Evolutionary conservation across 1,284 basidiomycete genomes (phyloP), one percentile per base, ranked within the genome.

Genomic region (Cutaneotrichosporon daszewskae): DNA sequence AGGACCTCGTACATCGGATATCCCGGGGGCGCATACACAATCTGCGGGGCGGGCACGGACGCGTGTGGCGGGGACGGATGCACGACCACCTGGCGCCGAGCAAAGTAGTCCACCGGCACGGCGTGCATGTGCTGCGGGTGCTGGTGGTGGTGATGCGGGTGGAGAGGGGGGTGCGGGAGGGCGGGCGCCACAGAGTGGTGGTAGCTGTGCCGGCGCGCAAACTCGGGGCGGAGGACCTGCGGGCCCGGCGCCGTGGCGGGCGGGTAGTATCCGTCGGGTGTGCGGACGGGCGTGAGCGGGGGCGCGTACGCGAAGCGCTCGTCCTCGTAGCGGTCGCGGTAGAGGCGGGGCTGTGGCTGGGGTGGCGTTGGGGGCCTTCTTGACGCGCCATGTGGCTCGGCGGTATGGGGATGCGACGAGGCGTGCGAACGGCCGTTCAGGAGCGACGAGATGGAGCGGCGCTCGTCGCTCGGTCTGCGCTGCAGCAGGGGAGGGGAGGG

Each of bases 401-500:
- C 17, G 4, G 14, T 31, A 25, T 13, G 34, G 9, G 4, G 28
- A n/a, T n/a, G n/a, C n/a, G n/a, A n/a, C 2, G 6, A 9, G 37
- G 10, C 18, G 14, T 6, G n/a, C 7, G 26, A 3, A 26, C 2
- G 27, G 14, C 32, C 45, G 31, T 51, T 51, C 20, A 51, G 32
- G 7, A 51, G 32, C 5, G 41, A 32, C 1, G 41, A 37, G 19
- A 51, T 51, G 31, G 32, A 44, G 19, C 41, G 41, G 11, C 45
- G 41, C 27, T 46, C 49, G 13, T 41, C 45, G 27, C 49, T 49
- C 20, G n/a, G n/a, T n/a, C n/a, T n/a, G n/a, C n/a, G n/a, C n/a
- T n/a, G n/a, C n/a, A n/a, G n/a, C n/a, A n/a, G n/a, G n/a, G n/a
- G n/a, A n/a, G n/a, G n/a, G n/a, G n/a, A n/a, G n/a, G n/a, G n/a